Percentiles rank a stretch among this genome's conserved stretches.
Conservation (phyloP, 768 basidiomycete species). For the Melanogaster broomeanus region DNA sequence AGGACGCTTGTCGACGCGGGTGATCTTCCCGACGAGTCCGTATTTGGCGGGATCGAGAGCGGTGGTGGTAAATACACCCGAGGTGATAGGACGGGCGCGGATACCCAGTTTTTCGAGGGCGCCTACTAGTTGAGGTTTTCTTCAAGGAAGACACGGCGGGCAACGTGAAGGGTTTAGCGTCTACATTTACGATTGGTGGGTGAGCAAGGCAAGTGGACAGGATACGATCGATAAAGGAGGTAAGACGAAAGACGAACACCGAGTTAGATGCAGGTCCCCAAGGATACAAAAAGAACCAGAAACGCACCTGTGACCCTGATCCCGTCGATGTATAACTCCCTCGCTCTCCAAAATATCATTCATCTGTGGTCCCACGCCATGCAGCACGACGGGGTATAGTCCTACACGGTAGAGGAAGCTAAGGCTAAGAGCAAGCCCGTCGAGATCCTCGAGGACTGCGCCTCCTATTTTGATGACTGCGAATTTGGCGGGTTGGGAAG, state of each 20-base stretch:
- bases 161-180: conserved; percentile 94
- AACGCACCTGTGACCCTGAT: conserved; percentile 90
- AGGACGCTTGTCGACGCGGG: conserved; percentile 91
- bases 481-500: conserved; percentile 89
- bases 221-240: too few relatives aligned
- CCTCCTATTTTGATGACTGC: conserved; percentile 99
- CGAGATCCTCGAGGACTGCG: conserved; percentile 87
- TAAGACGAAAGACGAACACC: too few relatives aligned
- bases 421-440: conserved; percentile 92
- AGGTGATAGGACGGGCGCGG: conserved; percentile 95
- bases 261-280: neutral
- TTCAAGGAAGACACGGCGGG: conserved; percentile 94
- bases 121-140: conserved; percentile 93
- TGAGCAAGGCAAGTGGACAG: too few relatives aligned
- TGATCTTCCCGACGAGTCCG: conserved; percentile 94
- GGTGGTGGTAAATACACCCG: conserved; percentile 96
- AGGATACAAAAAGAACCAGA: neutral
- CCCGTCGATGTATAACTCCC: conserved; percentile 94
- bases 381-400: conserved; percentile 95
- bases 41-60: conserved; percentile 96
- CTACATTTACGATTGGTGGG: conserved; percentile 38
- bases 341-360: conserved; percentile 93
- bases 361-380: conserved; percentile 94
- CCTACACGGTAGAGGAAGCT: conserved; percentile 97
- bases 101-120: conserved; percentile 95